phyloP scores from a whole-genome alignment of 1,284 basidiomycete genomes.

The Irpex rosettiformis region DNA sequence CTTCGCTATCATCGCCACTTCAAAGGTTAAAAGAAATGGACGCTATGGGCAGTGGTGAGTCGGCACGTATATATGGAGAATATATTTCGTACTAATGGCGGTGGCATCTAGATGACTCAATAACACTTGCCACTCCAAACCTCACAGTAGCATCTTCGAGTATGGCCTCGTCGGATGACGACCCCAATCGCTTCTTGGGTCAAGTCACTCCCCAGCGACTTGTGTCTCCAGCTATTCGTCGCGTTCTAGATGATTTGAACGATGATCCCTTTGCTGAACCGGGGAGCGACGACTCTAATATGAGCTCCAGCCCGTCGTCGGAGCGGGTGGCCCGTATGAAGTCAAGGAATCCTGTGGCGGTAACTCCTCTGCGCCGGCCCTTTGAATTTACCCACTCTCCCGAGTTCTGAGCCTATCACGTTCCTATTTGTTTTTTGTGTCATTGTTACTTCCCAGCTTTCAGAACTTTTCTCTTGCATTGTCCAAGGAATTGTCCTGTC shows the following conservation, averaged over 20 bases:
- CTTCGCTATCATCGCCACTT: slow-evolving; percentile 28
- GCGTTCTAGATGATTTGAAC: slow-evolving; percentile 28
- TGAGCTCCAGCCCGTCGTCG: slow-evolving; percentile 41
- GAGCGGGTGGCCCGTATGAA: slow-evolving; percentile 26
- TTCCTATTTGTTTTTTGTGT: neutral
- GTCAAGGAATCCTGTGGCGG: neutral
- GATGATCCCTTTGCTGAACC: slow-evolving; percentile 30
- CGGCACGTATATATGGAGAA: neutral
- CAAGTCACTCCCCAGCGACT: slow-evolving; percentile 68
- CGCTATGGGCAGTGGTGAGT: slow-evolving; percentile 43
- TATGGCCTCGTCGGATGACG: slow-evolving; percentile 51
- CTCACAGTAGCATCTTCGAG: slow-evolving; percentile 5
- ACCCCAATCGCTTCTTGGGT: slow-evolving; percentile 42
- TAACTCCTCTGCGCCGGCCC: neutral
- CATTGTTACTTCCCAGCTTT: no score
- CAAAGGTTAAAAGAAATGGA: slow-evolving; percentile 29
- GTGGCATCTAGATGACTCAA: slow-evolving; percentile 38
- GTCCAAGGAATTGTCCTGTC: neutral
- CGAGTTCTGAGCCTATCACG: neutral
- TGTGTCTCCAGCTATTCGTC: slow-evolving; percentile 53
- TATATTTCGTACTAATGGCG: slow-evolving; percentile 1
- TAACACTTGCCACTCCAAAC: slow-evolving; percentile 26
- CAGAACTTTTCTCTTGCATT: neutral
- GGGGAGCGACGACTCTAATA: slow-evolving; percentile 40
- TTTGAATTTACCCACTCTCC: neutral